These are phyloP conservation scores for Senna siamea DNA, from an alignment of 306 rosid genomes.

Conservation along the genomic window DNA sequence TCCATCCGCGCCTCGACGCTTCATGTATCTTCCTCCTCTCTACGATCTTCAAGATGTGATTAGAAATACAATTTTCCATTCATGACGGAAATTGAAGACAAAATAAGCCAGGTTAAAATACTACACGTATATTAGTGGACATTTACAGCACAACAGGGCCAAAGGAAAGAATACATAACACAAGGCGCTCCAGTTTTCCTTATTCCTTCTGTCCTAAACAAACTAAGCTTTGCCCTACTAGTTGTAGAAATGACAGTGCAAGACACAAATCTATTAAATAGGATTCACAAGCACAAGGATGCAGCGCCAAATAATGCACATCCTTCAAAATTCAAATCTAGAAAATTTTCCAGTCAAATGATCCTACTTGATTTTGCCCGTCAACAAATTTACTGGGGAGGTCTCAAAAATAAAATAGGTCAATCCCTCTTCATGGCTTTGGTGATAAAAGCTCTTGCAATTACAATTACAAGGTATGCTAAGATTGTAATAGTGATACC, in stretches of 20 bases:
- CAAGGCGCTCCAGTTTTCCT: conserved; percentile 19
- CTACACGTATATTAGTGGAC: not conserved
- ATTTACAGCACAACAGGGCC: conserved; percentile 31
- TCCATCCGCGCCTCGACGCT: too few relatives aligned
- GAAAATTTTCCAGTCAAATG: conserved; percentile 30
- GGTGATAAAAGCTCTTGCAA: conserved; percentile 54
- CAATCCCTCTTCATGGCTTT: conserved; percentile 82
- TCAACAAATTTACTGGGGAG: conserved; percentile 36
- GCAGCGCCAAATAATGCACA: conserved; percentile 50
- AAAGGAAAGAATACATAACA: conserved; percentile 11
- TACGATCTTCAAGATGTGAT: not conserved
- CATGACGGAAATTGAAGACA: not conserved
- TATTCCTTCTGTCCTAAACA: conserved; percentile 9
- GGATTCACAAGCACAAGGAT: conserved; percentile 46
- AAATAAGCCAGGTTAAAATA: not conserved
- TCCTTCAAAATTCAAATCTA: conserved; percentile 37
- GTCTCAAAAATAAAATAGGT: conserved; percentile 16
- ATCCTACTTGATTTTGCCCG: conserved; percentile 34
- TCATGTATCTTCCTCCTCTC: not conserved
- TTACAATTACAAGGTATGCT: conserved; percentile 66
- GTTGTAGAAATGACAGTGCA: conserved; percentile 11
- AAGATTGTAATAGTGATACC: conserved; percentile 69
- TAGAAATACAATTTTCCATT: not conserved
- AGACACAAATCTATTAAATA: not conserved
- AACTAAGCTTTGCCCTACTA: not conserved